Percentiles rank a stretch among this genome's conserved stretches.
phyloP scores from a whole-genome alignment of 805 yeast species.

The Kuraishia borneana region DNA sequence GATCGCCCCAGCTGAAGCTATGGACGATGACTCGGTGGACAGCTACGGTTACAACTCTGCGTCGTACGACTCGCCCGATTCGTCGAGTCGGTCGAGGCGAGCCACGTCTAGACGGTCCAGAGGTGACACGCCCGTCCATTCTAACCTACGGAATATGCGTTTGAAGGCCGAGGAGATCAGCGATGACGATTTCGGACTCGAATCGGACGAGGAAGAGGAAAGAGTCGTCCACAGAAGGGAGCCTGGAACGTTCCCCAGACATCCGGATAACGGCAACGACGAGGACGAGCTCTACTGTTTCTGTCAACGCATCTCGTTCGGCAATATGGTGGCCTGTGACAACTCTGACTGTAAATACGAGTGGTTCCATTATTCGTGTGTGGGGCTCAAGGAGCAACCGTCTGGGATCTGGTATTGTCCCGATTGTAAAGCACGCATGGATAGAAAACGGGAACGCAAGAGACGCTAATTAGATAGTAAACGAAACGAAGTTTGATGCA shows the following conservation, averaged over 20 bases:
- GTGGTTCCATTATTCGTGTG: conserved; percentile 68
- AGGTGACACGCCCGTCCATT: not conserved
- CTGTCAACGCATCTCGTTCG: conserved; percentile 86
- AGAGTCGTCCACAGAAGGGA: not conserved
- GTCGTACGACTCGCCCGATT: not conserved
- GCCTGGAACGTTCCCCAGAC: not conserved
- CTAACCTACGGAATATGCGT: no score
- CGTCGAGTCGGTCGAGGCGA: not conserved
- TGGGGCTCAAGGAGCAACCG: conserved; percentile 89
- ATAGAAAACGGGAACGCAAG: conserved; percentile 15
- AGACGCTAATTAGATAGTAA: no score
- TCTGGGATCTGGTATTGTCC: conserved; percentile 96
- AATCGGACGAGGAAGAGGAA: not conserved
- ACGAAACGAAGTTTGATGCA: not conserved
- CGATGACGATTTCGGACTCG: conserved; percentile 1
- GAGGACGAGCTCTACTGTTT: conserved; percentile 74
- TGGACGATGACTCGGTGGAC: conserved; percentile 4
- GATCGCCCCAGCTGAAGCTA: conserved; percentile 38
- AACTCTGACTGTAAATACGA: conserved; percentile 49
- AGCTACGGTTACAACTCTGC: not conserved
- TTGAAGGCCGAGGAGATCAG: conserved; percentile 1
- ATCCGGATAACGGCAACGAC: conserved; percentile 30
- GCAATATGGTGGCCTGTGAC: conserved; percentile 55
- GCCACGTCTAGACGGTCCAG: not conserved
- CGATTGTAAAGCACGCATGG: conserved; percentile 44